Base-by-base conservation (phyloP, 2,329 filamentous ascomycete genomes). In the Botrytis fragariae region DNA sequence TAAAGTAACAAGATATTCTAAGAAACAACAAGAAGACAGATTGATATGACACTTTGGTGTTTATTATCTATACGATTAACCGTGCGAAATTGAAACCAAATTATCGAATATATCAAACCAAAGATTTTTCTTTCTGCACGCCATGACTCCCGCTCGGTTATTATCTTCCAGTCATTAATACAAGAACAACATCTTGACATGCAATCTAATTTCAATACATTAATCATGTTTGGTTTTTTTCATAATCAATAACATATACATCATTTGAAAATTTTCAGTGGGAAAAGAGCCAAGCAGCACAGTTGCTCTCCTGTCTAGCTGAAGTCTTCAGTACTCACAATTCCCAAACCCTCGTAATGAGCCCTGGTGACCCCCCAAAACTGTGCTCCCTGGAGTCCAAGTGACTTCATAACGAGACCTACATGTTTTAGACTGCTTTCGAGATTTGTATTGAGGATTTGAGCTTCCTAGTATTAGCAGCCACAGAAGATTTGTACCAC, bases 61-160 rank as follows among this genome's bases (percentile, higher is more conserved):
- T 48, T 25, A 48, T 35, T 6, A 37, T 51, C 20, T 22, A 48
- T 25, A 51, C n/a, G 22, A 35, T 20, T 18, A 37, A 51, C 64
- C 64, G 35, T 68, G 64, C 45, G 64, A 68, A 68, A 39, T 54
- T 68, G 64, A 68, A 68, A 68, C 64, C 35, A 67, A 54, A 54
- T 67, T n/a, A 67, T 67, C 45, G 45, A 54, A 54, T 39, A 68
- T 32, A 54, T 68, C 25, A 29, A 54, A 42, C 45, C 22, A 18
- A 68, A 39, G 3, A 1, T 54, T 29, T 22, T 29, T 37, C 22
- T 22, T 45, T n/a, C n/a, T 57, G 20, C 29, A 67, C 63, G 44
- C 63, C 20, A n/a, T 65, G 44, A 51, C 63, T 64, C 44, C 63
- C 63, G 63, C 63, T 65, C 25, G 44, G 29, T n/a, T 65, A 45